Evolutionary conservation across 805 yeast species (phyloP).

Genomic region (Candida xyloterini): DNA sequence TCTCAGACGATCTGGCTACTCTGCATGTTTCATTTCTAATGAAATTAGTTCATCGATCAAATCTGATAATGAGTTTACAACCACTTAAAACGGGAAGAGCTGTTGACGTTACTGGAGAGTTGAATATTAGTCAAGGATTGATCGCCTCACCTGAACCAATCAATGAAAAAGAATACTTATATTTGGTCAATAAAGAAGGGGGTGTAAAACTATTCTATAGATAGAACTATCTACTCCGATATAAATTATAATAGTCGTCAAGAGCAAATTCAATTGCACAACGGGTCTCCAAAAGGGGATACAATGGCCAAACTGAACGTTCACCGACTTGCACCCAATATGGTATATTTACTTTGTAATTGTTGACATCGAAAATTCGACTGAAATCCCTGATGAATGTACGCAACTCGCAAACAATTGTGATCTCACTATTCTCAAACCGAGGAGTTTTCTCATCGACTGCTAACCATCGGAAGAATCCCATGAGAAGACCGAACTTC

Average conservation of each 20-base stretch:
- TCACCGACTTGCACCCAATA: conserved; percentile 93
- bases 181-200: conserved; percentile 54
- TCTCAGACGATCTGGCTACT: conserved; percentile 21
- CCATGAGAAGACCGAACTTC: conserved; percentile 70
- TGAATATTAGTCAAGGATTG: conserved; percentile 59
- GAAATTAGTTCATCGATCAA: conserved; percentile 48
- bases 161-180: conserved; percentile 62
- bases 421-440: conserved; percentile 72
- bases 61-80: conserved; percentile 51
- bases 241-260: conserved; percentile 61
- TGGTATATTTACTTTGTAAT: conserved; percentile 67
- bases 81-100: conserved; percentile 82
- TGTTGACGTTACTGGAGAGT: conserved; percentile 72
- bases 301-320: conserved; percentile 87
- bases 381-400: conserved; percentile 69
- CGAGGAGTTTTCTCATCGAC: conserved; percentile 86
- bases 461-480: conserved; percentile 67
- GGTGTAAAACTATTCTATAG: conserved; percentile 43
- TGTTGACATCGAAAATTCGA: conserved; percentile 72
- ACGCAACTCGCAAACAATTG: conserved; percentile 83
- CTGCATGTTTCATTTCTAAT: conserved; percentile 46
- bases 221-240: conserved; percentile 27
- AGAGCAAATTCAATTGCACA: conserved; percentile 87
- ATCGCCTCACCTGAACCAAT: conserved; percentile 30
- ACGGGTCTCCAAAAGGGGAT: conserved; percentile 80